Conservation (phyloP, 1,139 yeast genomes). For the Yamadazyma atlantica region DNA sequence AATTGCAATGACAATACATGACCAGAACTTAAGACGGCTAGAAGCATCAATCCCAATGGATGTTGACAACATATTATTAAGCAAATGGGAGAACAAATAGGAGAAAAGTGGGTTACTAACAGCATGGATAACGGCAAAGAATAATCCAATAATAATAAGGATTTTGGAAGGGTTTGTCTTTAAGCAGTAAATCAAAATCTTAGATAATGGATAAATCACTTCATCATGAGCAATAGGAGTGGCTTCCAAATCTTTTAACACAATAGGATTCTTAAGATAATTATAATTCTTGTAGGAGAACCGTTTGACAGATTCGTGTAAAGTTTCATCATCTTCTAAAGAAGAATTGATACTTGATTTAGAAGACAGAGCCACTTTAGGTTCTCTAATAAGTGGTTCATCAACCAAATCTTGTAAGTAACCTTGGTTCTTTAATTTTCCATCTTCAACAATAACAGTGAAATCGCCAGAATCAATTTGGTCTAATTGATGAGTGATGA, state of each 20-base stretch:
- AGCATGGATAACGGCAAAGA: constrained; percentile 57
- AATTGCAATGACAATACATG: constrained; percentile 58
- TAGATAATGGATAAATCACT: constrained; percentile 14
- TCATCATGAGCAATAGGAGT: constrained; percentile 9
- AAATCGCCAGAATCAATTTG: constrained; percentile 56
- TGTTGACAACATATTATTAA: constrained; percentile 53
- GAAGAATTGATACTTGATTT: constrained; percentile 2
- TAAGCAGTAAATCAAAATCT: constrained; percentile 13
- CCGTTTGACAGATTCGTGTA: constrained; percentile 3
- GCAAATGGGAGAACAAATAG: constrained; percentile 66
- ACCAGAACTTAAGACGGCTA: constrained; percentile 55
- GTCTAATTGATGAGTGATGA: constrained; percentile 74
- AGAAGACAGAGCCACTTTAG: constrained; percentile 5
- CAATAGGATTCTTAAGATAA: constrained; percentile 24
- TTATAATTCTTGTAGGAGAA: constrained; percentile 13
- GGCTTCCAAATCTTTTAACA: constrained; percentile 20
- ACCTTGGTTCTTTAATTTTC: constrained; percentile 42
- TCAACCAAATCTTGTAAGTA: constrained; percentile 12
- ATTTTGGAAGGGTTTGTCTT: constrained; percentile 29
- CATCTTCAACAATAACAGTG: constrained; percentile 59
- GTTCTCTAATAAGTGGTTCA: constrained; percentile 14
- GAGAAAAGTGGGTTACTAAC: constrained; percentile 75
- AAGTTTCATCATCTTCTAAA: constrained; percentile 2
- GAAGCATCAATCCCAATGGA: constrained; percentile 26
- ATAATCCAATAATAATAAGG: constrained; percentile 50